Percentiles rank a stretch among this genome's conserved stretches.
These are phyloP conservation scores for Solanum appendiculatum DNA, from an alignment of 257 asterid genomes.

Conservation along the genomic window DNA sequence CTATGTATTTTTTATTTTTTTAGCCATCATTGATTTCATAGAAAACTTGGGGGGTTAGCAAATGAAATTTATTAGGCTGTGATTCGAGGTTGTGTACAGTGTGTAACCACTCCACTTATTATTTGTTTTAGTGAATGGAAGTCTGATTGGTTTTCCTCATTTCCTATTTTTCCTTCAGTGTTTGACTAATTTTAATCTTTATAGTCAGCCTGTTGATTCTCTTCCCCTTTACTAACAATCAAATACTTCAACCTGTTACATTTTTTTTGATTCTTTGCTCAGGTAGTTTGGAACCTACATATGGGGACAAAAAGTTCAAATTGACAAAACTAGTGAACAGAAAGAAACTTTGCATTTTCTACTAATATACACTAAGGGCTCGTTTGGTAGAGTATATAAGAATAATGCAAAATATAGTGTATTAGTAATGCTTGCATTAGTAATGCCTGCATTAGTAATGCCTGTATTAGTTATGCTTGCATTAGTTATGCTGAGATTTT, in stretches of 20 bases:
- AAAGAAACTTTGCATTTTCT: background rate
- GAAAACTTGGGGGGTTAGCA: conserved; percentile 30
- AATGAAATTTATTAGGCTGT: conserved; percentile 28
- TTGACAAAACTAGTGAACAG: background rate
- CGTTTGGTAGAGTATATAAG: too few species aligned
- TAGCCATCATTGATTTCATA: conserved; percentile 15
- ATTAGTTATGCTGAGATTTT: too few species aligned
- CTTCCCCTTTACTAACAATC: background rate
- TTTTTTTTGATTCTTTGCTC: background rate
- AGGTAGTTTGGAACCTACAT: background rate
- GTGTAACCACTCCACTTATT: conserved; percentile 29
- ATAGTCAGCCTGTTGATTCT: background rate
- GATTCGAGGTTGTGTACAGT: conserved; percentile 48
- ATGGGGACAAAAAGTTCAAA: background rate
- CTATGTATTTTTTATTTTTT: background rate
- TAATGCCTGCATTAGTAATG: too few species aligned
- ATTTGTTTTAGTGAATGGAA: conserved; percentile 35
- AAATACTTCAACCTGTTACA: background rate
- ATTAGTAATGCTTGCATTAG: too few species aligned
- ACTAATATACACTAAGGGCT: background rate
- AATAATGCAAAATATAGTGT: too few species aligned
- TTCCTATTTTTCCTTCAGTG: background rate
- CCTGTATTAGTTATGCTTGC: too few species aligned
- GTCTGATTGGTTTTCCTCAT: conserved; percentile 21
- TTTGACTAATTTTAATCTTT: background rate